Evolutionary conservation across 345 rosid genomes (phyloP), one percentile per base, ranked within the genome.

Genomic region (Pseudoturritis turrita): DNA sequence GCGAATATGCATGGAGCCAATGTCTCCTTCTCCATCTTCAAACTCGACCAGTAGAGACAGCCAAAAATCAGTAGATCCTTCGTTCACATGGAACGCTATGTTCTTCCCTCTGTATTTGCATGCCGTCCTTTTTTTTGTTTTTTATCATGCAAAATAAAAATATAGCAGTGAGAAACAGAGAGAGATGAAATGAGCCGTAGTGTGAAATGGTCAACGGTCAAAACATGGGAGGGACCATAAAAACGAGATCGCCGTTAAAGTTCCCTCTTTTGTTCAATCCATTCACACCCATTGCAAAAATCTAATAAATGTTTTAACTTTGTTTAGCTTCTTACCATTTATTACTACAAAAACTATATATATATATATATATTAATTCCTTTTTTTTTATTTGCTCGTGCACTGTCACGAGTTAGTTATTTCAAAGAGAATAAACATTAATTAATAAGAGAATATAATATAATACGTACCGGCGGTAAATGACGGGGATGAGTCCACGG

Each of bases 1-100:
- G 75, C 81, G 87, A 36, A 95, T 85, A 35, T 95, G 98, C 97
- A 91, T 89, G 29, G 97, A 88, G 28, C 98, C 97, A 62, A 95
- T 87, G 65, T 95, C 99, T 7, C 98, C 99, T 68, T 95, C 98
- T 65, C 98, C 98, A 46, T 95, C 98, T 80, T 95, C 99, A 65
- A 85, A 95, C 81, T 91, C 96, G 19, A 95, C 96, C 11, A 91
- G 62, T 40, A 95, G 72, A 18, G 99, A 91, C 1, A 91, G 69
- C 98, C 99, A 95, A 55, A 78, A 88, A 52, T 88, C 81, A 5
- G 97, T 95, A 17, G 99, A 95, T 33, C 99, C 99, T 69, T 88
- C 96, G 33, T 91, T 91, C 19, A 95, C 96, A 68, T 85, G 98
- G 84, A 95, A 89, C 7, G 98, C 97, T 56, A 95, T 72, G 80